Evolutionary conservation across 306 rosid genomes (phyloP).

Genomic region (Rosa rugosa): DNA sequence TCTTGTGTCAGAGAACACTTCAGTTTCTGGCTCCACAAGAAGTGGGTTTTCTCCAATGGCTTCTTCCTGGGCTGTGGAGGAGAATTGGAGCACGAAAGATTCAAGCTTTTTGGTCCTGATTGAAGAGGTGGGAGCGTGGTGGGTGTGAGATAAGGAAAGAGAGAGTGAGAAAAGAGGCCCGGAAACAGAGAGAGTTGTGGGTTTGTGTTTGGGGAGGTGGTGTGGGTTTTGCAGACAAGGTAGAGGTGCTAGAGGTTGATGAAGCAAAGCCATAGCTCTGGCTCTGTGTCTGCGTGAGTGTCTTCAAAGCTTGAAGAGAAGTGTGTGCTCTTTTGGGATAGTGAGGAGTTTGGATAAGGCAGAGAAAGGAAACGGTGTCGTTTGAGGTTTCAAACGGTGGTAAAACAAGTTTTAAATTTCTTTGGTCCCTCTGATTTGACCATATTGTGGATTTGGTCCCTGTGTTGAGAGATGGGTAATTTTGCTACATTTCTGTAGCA

Average conservation of each 20-base stretch:
- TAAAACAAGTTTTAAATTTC: too few species aligned
- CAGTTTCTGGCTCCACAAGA: slow-evolving; percentile 26
- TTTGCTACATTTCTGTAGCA: too few species aligned
- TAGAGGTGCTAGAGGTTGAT: slow-evolving; percentile 25
- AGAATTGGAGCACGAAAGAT: slow-evolving; percentile 31
- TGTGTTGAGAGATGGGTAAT: too few species aligned
- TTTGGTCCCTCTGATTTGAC: too few species aligned
- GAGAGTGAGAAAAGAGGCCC: slow-evolving; percentile 30
- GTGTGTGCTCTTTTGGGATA: not conserved
- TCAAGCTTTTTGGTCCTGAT: slow-evolving; percentile 26
- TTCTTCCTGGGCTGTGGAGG: slow-evolving; percentile 54
- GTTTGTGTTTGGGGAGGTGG: slow-evolving; percentile 12
- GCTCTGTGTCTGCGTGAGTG: not conserved
- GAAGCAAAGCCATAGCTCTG: slow-evolving; percentile 60
- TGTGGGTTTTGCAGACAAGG: slow-evolving; percentile 30
- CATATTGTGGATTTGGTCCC: too few species aligned
- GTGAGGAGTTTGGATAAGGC: not conserved
- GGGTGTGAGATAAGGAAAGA: slow-evolving; percentile 18
- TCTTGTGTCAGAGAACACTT: slow-evolving; percentile 53
- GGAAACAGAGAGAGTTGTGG: slow-evolving; percentile 30
- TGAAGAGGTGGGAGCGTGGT: slow-evolving; percentile 22
- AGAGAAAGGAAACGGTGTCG: not conserved
- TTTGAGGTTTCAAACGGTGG: too few species aligned
- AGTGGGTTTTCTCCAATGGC: slow-evolving; percentile 26
- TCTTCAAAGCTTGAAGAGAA: not conserved